Conservation (phyloP, 139 green algal genomes). For the Tetraselmis striata region DNA sequence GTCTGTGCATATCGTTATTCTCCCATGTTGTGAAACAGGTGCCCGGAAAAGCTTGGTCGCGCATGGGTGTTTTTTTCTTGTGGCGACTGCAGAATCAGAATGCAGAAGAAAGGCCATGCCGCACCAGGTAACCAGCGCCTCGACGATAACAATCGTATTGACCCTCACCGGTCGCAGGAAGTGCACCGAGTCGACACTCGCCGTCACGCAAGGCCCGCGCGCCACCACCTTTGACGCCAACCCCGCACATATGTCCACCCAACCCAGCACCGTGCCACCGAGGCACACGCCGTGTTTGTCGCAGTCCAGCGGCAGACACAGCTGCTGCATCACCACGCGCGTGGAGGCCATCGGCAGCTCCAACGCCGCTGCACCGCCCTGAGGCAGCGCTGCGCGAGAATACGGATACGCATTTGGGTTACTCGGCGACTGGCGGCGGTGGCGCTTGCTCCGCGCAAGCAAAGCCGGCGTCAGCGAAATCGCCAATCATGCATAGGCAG, state of each 20-base stretch:
- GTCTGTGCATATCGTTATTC: too few relatives aligned
- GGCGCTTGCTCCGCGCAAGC: too few relatives aligned
- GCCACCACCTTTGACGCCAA: slow-evolving; percentile 73
- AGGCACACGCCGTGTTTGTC: slow-evolving; percentile 59
- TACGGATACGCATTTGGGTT: too few relatives aligned
- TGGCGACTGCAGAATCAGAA: too few relatives aligned
- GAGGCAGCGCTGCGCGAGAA: not conserved
- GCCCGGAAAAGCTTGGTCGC: too few relatives aligned
- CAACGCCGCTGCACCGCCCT: not conserved
- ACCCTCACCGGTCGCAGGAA: slow-evolving; percentile 36
- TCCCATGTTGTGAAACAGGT: too few relatives aligned
- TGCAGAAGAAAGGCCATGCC: too few relatives aligned
- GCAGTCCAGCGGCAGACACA: slow-evolving; percentile 49
- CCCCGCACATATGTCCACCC: slow-evolving; percentile 77
- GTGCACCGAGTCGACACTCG: slow-evolving; percentile 64
- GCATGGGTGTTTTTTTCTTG: too few relatives aligned
- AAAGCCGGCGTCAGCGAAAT: too few relatives aligned
- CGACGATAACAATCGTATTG: not conserved
- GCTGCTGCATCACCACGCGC: slow-evolving; percentile 67
- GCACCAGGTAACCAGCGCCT: not conserved
- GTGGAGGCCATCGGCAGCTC: slow-evolving; percentile 51
- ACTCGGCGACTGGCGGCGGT: too few relatives aligned
- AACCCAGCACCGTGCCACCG: slow-evolving; percentile 65
- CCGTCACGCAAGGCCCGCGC: slow-evolving; percentile 62
- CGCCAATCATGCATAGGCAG: too few relatives aligned